These are phyloP conservation scores for Russula earlei DNA, from an alignment of 768 basidiomycete genomes.

Conservation along the genomic window DNA sequence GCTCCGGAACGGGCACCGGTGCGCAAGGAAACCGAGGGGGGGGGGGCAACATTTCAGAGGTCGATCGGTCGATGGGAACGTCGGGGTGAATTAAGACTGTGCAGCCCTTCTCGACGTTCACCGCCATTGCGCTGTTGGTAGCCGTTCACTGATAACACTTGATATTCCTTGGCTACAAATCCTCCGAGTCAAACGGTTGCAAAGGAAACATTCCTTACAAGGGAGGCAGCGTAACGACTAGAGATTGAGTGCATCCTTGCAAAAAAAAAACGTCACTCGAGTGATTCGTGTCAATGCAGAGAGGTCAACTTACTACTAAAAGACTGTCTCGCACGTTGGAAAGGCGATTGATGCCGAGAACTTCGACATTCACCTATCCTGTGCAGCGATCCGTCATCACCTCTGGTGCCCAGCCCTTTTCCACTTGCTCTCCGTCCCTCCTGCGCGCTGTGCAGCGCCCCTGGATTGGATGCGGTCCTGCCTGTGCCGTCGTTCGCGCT, in stretches of 20 bases:
- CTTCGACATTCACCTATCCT: background rate
- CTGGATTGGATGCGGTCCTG: conserved; percentile 18
- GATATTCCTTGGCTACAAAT: background rate
- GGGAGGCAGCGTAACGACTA: no score
- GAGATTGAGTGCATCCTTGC: no score
- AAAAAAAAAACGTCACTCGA: no score
- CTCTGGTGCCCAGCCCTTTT: background rate
- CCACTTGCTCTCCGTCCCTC: background rate
- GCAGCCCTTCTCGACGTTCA: background rate
- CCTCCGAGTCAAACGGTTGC: background rate
- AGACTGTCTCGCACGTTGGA: background rate
- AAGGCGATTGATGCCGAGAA: background rate
- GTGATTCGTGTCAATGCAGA: background rate
- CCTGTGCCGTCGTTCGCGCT: conserved; percentile 24
- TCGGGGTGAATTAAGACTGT: background rate
- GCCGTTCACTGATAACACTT: background rate
- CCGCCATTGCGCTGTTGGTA: background rate
- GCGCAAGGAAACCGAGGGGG: background rate
- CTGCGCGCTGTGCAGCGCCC: background rate
- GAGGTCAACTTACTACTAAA: background rate
- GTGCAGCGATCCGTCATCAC: background rate
- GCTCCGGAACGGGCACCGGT: background rate
- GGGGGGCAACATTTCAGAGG: background rate
- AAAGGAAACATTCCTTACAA: no score
- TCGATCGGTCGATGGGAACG: background rate